These are phyloP conservation scores for Pleurotus citrinopileatus DNA, from an alignment of 768 basidiomycete genomes.

Conservation along the genomic window DNA sequence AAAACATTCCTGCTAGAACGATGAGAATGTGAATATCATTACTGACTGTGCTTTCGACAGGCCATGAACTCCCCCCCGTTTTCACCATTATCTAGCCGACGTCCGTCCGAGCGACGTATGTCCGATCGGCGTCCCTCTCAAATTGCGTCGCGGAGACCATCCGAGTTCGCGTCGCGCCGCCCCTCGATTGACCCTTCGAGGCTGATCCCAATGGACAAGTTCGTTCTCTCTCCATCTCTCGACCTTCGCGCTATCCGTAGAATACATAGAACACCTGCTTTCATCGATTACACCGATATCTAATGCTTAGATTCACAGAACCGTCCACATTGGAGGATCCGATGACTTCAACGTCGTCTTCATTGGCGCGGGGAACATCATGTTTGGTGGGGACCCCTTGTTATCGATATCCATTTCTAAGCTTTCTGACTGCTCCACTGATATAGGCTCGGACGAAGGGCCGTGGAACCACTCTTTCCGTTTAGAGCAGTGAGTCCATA, in stretches of 20 bases:
- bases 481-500: conserved; percentile 69
- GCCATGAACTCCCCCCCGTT: conserved; percentile 10
- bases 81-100: conserved; percentile 34
- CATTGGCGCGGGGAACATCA: conserved; percentile 95
- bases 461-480: conserved; percentile 95
- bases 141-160: conserved; percentile 26
- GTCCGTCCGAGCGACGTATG: conserved; percentile 39
- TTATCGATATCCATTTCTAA: neutral
- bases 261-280: too few relatives aligned
- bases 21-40: too few relatives aligned
- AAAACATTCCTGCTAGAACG: too few relatives aligned
- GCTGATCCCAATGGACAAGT: conserved; percentile 83
- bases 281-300: conserved; percentile 12
- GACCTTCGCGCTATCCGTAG: too few relatives aligned
- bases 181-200: conserved; percentile 76
- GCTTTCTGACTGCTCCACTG: neutral
- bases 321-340: conserved; percentile 50
- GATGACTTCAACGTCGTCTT: conserved; percentile 93
- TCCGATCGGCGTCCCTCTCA: conserved; percentile 50
- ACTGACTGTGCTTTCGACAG: neutral
- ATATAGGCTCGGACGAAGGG: conserved; percentile 77
- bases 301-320: conserved; percentile 27
- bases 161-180: conserved; percentile 54
- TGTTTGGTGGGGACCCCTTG: conserved; percentile 70
- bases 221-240: conserved; percentile 17